These are phyloP conservation scores for Dipteronia dyeriana DNA, from an alignment of 345 rosid species.

Conservation along the genomic window DNA sequence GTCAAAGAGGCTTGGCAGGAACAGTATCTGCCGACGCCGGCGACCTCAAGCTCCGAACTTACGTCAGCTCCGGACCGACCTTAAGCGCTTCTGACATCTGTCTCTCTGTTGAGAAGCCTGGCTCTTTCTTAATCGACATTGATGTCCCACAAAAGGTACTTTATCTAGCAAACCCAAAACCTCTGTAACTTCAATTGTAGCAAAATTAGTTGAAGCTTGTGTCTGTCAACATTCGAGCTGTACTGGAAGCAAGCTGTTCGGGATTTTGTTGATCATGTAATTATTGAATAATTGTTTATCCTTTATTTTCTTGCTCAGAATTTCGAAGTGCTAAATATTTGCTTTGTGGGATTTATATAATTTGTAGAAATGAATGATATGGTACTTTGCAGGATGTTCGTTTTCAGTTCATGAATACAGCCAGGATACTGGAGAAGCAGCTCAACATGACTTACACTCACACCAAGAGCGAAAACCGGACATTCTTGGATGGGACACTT, in stretches of 20 bases:
- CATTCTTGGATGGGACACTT: constrained; percentile 34
- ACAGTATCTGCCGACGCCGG: constrained; percentile 11
- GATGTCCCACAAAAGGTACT: constrained; percentile 28
- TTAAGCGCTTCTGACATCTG: constrained; percentile 11
- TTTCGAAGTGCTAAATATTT: background rate
- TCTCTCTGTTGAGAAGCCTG: constrained; percentile 33
- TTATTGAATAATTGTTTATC: background rate
- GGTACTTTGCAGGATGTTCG: constrained; percentile 28
- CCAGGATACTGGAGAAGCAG: constrained; percentile 29
- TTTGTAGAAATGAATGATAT: background rate
- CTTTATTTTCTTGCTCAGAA: background rate
- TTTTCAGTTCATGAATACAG: constrained; percentile 42
- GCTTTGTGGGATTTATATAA: background rate
- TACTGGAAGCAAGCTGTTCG: too few species aligned
- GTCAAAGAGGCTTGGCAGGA: constrained; percentile 11
- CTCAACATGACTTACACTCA: constrained; percentile 38
- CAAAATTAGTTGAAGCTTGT: background rate
- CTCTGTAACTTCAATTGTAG: background rate
- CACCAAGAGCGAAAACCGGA: constrained; percentile 22
- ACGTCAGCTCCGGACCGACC: background rate
- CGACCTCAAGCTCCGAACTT: constrained; percentile 12
- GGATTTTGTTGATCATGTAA: background rate
- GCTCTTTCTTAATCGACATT: constrained; percentile 29
- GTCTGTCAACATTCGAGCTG: background rate
- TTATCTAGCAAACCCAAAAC: background rate